Base-by-base conservation (phyloP, 192 early-diverging fungal species). In the Rhizophagus clarus region DNA sequence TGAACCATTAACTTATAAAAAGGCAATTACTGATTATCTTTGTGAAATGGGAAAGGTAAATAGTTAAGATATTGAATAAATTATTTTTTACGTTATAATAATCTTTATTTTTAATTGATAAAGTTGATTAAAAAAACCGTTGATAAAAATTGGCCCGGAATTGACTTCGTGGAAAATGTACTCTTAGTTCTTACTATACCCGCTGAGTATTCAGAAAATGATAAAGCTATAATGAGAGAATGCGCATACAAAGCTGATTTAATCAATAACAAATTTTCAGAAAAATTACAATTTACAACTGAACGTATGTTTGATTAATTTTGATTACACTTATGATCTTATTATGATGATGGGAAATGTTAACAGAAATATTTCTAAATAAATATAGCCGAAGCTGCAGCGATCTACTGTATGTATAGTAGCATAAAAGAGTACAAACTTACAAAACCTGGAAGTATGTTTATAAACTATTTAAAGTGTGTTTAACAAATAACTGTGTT, bases 1-100 rank as follows among this genome's bases (percentile, higher is more conserved):
- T 22, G 87, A 85, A 51, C 81, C 82, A 28, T 5, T 22, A 20
- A 11, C 15, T 2, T 74, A 15, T 74, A 20, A 40, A 61, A 11
- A 22, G 1, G 73, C 28, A 5, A 74, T 74, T 15, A 9, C 28
- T 1, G 73, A 74, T 61, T 74, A 61, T 10, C 51, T 74, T 32
- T 10, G 20, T 6, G 9, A 74, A 29, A 29, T 61, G 15, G 60
- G 73, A 61, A 31, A 45, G 7, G 45, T 73, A 51, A 40, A 31
- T 32, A 56, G 4, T 17, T 28, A 49, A 47, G 12, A 42, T 11
- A 24, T 7, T 28, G 24, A n/a, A 47, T 49, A 56, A 28, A 28
- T 26, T 15, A 32, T 26, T 22, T 34, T 34, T 40, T 24, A 72
- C 4, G 6, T 47, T 17, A 49, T 22, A n/a, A 8, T 24, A 45